Evolutionary conservation across 2,329 filamentous ascomycete species (phyloP), one percentile per base, ranked within the genome.

Genomic region (Epichloe sylvatica): DNA sequence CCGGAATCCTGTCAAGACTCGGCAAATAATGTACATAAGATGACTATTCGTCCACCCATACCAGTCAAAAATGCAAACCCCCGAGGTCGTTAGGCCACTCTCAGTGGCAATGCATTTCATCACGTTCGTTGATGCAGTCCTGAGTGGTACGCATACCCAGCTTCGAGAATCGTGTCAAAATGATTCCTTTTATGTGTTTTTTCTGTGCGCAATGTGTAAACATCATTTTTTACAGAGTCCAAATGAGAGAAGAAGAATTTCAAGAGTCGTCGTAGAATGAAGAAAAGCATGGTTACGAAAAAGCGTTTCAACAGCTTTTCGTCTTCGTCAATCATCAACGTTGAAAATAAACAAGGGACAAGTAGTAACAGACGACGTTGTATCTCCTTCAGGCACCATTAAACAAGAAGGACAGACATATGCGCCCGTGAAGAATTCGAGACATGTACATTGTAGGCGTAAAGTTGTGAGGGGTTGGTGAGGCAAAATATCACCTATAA

Each of bases 401-500:
- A 45, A 13, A 39, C 40, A 39, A 42, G 7, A 46, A 46, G 19
- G 8, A 5, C 17, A 38, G 12, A 7, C 21, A 8, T 25, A 30
- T 42, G 30, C 12, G 13, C 17, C 38, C 21, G 39, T 34, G 30
- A 46, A 46, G 34, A 7, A n/a, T 47, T 46, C 37, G 30, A 43
- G 38, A 2, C 30, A 43, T 48, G 23, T 47, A 44, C 49, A 45
- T 53, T 59, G 58, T 56, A 58, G 51, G 61, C 59, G 53, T 61
- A 50, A 50, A 59, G 55, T 46, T 58, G 54, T 51, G 52, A 54
- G 46, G 41, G 5, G n/a, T 54, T 55, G 53, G 54, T 62, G 53
- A 57, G 62, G 55, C 56, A 59, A 58, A 59, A 57, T 55, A 51
- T 70, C 62, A 76, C 64, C 73, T 67, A 60, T 74, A 75, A 51